phyloP scores from a whole-genome alignment of 345 rosid genomes.

The Citrus sp. region DNA sequence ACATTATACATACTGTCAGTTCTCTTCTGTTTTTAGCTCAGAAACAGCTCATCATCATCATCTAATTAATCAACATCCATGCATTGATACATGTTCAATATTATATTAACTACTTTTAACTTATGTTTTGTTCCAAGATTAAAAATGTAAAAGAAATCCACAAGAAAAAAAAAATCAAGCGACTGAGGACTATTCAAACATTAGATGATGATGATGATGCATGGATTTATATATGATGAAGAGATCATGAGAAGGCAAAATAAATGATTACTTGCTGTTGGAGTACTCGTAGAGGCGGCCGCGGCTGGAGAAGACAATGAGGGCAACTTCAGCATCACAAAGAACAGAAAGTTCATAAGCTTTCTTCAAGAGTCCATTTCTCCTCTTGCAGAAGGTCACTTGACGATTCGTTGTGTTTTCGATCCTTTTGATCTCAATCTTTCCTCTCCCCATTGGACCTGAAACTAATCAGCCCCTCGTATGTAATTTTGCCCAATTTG shows the following conservation, averaged over 20 bases:
- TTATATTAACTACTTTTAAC: too few species aligned
- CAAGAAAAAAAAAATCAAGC: neutral
- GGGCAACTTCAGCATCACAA: slow-evolving; percentile 93
- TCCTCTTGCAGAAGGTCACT: slow-evolving; percentile 94
- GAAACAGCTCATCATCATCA: neutral
- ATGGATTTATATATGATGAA: neutral
- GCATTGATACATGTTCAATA: neutral
- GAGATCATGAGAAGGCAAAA: neutral
- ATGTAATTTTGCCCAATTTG: neutral
- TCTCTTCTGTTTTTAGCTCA: slow-evolving; percentile 1
- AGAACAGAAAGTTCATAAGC: slow-evolving; percentile 87
- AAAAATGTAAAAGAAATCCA: neutral
- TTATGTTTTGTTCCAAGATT: neutral
- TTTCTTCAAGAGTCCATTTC: slow-evolving; percentile 88
- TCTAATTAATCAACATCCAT: neutral
- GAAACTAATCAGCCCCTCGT: neutral
- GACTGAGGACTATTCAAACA: neutral
- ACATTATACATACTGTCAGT: neutral
- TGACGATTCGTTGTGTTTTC: slow-evolving; percentile 94
- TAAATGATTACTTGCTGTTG: slow-evolving; percentile 64
- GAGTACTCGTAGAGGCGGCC: slow-evolving; percentile 98
- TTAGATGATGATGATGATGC: neutral
- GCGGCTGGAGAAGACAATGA: slow-evolving; percentile 90
- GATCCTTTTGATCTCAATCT: slow-evolving; percentile 95
- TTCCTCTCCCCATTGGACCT: slow-evolving; percentile 80